These are phyloP conservation scores for Lycium barbarum DNA, from an alignment of 257 asterid species.

Conservation along the genomic window DNA sequence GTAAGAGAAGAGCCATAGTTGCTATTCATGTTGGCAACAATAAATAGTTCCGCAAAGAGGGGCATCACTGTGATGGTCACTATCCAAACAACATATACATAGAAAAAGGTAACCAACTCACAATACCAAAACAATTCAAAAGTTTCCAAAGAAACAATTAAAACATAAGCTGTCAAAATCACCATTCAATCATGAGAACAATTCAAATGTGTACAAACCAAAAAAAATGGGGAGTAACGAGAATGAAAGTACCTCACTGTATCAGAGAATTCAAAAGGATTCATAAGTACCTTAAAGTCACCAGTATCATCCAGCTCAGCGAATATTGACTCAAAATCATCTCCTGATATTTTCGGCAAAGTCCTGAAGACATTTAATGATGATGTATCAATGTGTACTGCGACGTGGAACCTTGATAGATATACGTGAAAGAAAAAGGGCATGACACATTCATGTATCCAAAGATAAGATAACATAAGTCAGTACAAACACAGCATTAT, in stretches of 20 bases:
- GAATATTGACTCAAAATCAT: constrained; percentile 89
- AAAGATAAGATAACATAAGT: background rate
- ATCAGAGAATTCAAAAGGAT: constrained; percentile 31
- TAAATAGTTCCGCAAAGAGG: background rate
- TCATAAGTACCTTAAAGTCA: constrained; percentile 76
- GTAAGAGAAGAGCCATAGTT: background rate
- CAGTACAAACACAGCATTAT: background rate
- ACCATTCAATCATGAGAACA: background rate
- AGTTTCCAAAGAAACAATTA: background rate
- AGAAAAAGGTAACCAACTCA: background rate
- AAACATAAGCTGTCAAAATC: background rate
- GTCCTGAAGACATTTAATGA: constrained; percentile 57
- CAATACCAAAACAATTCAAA: background rate
- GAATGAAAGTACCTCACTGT: constrained; percentile 20
- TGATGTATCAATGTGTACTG: background rate
- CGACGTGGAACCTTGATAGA: background rate
- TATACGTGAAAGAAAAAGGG: background rate
- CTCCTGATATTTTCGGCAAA: constrained; percentile 88
- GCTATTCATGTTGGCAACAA: background rate
- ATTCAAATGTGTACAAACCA: constrained; percentile 13
- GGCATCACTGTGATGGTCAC: background rate
- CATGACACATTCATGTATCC: background rate
- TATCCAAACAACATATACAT: background rate
- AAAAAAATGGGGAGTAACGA: background rate
- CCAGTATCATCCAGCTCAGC: constrained; percentile 89